Evolutionary conservation across 306 rosid genomes (phyloP).

Genomic region (Oxytropis ochrocephala): DNA sequence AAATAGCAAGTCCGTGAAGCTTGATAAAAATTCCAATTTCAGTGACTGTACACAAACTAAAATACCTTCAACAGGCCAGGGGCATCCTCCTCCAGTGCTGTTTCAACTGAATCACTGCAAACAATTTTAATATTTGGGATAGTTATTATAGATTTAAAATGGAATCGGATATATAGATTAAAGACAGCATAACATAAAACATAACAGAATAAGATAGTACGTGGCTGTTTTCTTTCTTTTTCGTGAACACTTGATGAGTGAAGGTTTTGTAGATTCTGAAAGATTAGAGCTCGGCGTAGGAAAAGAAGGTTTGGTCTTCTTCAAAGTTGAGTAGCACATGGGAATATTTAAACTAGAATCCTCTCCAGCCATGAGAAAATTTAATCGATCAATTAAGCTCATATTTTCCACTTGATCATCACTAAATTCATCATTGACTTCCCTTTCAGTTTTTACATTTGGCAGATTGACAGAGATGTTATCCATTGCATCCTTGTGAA

Average conservation of each 20-base stretch:
- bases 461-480: slow-evolving; percentile 23
- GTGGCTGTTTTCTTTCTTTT: slow-evolving; percentile 80
- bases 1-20: slow-evolving; percentile 29
- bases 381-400: slow-evolving; percentile 51
- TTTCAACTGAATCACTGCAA: slow-evolving; percentile 76
- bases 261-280: slow-evolving; percentile 38
- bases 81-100: slow-evolving; percentile 91
- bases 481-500: slow-evolving; percentile 20
- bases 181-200: neutral
- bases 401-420: slow-evolving; percentile 50
- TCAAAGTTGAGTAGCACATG: slow-evolving; percentile 18
- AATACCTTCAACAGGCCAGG: slow-evolving; percentile 91
- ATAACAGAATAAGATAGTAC: slow-evolving; percentile 31
- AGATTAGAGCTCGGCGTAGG: slow-evolving; percentile 9
- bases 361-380: slow-evolving; percentile 33
- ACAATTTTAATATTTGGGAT: neutral
- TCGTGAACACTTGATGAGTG: slow-evolving; percentile 28
- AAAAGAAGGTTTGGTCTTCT: slow-evolving; percentile 32
- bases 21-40: slow-evolving; percentile 22
- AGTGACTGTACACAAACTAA: slow-evolving; percentile 20
- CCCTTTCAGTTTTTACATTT: slow-evolving; percentile 48
- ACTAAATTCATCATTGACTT: slow-evolving; percentile 16
- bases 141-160: neutral
- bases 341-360: slow-evolving; percentile 26
- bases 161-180: neutral